Evolutionary conservation across 208 protist genomes (phyloP), one percentile per base, ranked within the genome.

Genomic region (Trypanosoma theileri): DNA sequence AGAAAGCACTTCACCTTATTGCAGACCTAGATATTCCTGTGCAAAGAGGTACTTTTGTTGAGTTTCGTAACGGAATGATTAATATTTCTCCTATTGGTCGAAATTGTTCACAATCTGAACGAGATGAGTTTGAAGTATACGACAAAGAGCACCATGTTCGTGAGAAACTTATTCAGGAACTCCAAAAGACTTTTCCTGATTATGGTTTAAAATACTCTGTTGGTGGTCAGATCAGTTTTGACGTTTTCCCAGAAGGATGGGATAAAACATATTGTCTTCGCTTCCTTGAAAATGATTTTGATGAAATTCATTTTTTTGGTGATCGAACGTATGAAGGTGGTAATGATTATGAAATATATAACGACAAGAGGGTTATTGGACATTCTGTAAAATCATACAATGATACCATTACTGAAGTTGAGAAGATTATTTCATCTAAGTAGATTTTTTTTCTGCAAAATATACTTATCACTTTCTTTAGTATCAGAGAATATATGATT

Each of bases 271-370:
- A 99, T 81, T 99, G 98, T 84, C 83, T 99, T 9, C 82, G 90
- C 63, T 98, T 98, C 80, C 67, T 99, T 28, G 79, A 95, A 63
- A 89, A 98, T 44, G 91, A 98, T 13, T 99, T 97, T 77, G 78
- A 95, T n/a, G 82, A 89, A 22, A 98, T 99, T 74, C 96, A 99
- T 79, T 99, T 99, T 82, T 99, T 99, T 79, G 99, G 99, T 45
- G 99, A 99, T 80, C 99, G 99, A 88, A 99, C 98, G 7, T 73
- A 66, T 41, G 57, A 92, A 66, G 99, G 99, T 61, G 99, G 98
- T 26, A 99, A 99, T 89, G 99, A 99, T 88, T 98, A 99, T 79
- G 99, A 99, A 83, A 99, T 99, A 68, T 99, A 91, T 79, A 70
- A 51, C 1, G 77, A 98, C 77, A 63, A 78, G 24, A 73, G 85